These are phyloP conservation scores for Hypoxylon intermedium DNA, from an alignment of 495 filamentous ascomycete genomes.

Conservation along the genomic window DNA sequence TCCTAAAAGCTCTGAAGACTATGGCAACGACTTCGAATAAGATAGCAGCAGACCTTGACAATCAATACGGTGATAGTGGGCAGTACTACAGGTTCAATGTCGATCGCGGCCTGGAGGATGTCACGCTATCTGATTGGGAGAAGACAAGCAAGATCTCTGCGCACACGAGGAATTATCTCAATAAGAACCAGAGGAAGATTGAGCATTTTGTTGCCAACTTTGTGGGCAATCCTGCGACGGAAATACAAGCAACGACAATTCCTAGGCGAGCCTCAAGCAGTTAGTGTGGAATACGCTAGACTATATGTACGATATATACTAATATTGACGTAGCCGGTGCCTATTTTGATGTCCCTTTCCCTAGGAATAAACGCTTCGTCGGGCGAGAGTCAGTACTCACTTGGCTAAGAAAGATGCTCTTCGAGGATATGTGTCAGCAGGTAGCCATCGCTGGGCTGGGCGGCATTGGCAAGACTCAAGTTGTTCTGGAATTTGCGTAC, in stretches of 20 bases:
- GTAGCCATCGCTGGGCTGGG: slow-evolving; percentile 54
- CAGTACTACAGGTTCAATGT: slow-evolving; percentile 57
- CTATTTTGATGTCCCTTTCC: slow-evolving; percentile 30
- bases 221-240: not conserved
- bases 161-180: slow-evolving; percentile 49
- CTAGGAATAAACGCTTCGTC: slow-evolving; percentile 38
- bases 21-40: slow-evolving; percentile 34
- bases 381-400: slow-evolving; percentile 27
- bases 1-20: slow-evolving; percentile 29
- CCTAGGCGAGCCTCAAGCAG: not conserved
- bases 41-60: slow-evolving; percentile 14
- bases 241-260: not conserved
- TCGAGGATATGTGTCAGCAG: slow-evolving; percentile 18
- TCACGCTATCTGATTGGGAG: slow-evolving; percentile 49
- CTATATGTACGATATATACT: not conserved
- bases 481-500: slow-evolving; percentile 58
- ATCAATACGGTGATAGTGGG: slow-evolving; percentile 32
- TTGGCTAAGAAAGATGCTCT: slow-evolving; percentile 24
- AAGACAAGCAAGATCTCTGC: slow-evolving; percentile 45
- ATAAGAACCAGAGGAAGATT: not conserved
- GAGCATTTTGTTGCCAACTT: slow-evolving; percentile 11
- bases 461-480: slow-evolving; percentile 60
- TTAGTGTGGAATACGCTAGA: slow-evolving; percentile 1
- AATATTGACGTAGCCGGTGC: not conserved
- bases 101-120: slow-evolving; percentile 49